phyloP scores from a whole-genome alignment of 306 rosid species.

The Pachyrhizus erosus region DNA sequence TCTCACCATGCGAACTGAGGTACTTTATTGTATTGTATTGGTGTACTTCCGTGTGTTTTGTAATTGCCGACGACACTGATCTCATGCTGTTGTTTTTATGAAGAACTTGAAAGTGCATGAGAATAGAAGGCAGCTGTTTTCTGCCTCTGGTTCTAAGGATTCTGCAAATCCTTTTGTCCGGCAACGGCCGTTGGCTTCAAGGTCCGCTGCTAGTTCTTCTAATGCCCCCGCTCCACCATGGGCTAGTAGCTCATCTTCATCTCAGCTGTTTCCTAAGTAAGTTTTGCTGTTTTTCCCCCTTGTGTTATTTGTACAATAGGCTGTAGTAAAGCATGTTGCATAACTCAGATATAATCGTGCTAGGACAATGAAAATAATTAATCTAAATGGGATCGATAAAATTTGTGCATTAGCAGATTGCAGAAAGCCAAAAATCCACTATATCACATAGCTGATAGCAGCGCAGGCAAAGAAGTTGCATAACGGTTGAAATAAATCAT shows the following conservation, averaged over 20 bases:
- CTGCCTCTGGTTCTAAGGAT: conserved; percentile 80
- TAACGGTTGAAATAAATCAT: too few species aligned
- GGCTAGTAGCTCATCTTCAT: conserved; percentile 75
- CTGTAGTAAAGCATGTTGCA: conserved; percentile 7
- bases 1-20: conserved; percentile 97
- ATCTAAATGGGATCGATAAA: background rate
- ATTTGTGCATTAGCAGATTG: too few species aligned
- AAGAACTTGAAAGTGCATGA: conserved; percentile 96
- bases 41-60: background rate
- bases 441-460: too few species aligned
- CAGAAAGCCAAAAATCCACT: background rate
- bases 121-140: conserved; percentile 87
- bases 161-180: conserved; percentile 93
- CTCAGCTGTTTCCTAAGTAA: conserved; percentile 70
- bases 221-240: conserved; percentile 86
- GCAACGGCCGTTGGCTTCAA: conserved; percentile 86
- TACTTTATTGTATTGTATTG: conserved; percentile 29
- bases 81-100: conserved; percentile 36
- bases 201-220: conserved; percentile 74
- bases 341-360: background rate
- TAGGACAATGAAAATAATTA: background rate
- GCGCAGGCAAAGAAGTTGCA: too few species aligned
- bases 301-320: background rate
- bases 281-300: conserved; percentile 41
- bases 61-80: conserved; percentile 7